Percentiles rank a stretch among this genome's conserved stretches.
Evolutionary conservation across 1,284 basidiomycete species (phyloP).

Genomic region (Caloboletus inedulis): DNA sequence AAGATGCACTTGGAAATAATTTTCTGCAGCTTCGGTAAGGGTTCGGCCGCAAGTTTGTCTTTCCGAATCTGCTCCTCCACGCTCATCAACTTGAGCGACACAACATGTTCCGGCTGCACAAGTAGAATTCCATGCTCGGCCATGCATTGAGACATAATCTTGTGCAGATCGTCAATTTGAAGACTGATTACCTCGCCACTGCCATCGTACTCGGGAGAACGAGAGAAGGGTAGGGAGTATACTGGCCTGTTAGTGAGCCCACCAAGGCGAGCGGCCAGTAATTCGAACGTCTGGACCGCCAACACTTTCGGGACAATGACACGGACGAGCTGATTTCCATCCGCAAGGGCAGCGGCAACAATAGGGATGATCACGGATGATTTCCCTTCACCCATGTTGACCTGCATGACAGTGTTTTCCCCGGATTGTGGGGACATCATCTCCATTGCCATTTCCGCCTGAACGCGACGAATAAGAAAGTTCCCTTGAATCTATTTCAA

Average conservation of each 20-base stretch:
- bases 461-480: not conserved
- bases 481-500: not conserved
- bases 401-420: not conserved
- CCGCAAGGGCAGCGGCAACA: slow-evolving; percentile 38
- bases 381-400: slow-evolving; percentile 18
- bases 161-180: not conserved
- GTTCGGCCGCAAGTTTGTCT: not conserved
- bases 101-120: not conserved
- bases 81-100: not conserved
- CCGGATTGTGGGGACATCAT: not conserved
- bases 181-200: not conserved
- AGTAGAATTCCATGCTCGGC: not conserved
- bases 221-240: slow-evolving; percentile 47
- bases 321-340: slow-evolving; percentile 43
- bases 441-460: not conserved
- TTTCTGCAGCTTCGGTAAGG: not conserved
- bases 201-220: slow-evolving; percentile 6
- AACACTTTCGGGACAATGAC: slow-evolving; percentile 48
- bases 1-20: not conserved
- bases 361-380: slow-evolving; percentile 53
- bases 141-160: not conserved
- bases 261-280: slow-evolving; percentile 41
- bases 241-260: slow-evolving; percentile 44
- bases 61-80: not conserved
- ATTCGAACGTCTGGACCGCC: slow-evolving; percentile 43